Percentiles rank a stretch among this genome's conserved stretches.
Conservation (phyloP, 352 stramenopile genomes). For the Phytophthora rubi region DNA sequence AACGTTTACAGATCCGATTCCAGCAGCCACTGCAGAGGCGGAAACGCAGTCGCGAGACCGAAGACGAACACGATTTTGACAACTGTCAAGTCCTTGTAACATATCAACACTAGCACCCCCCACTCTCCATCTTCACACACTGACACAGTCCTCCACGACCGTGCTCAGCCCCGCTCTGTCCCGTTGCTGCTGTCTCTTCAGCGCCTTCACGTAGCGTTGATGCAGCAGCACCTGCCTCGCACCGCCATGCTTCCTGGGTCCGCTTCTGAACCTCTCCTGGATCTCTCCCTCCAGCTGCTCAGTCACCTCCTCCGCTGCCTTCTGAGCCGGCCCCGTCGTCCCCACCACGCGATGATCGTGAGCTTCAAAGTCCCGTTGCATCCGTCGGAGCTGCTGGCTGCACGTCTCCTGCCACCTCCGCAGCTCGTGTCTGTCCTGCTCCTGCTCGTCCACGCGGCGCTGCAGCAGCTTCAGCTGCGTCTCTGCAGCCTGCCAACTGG, state of each 20-base stretch:
- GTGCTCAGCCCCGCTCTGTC: constrained; percentile 7
- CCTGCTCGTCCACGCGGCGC: constrained; percentile 5
- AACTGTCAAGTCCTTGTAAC: too few species aligned
- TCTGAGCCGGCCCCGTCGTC: not conserved
- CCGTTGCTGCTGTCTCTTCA: constrained; percentile 27
- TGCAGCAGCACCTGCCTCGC: constrained; percentile 22
- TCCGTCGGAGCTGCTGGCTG: constrained; percentile 16
- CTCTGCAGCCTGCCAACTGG: constrained; percentile 10
- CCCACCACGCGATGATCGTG: constrained; percentile 15
- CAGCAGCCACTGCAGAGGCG: not conserved
- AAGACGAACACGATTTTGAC: constrained; percentile 2
- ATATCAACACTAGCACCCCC: too few species aligned
- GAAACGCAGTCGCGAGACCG: not conserved
- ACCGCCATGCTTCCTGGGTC: constrained; percentile 4
- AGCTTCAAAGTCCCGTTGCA: constrained; percentile 17
- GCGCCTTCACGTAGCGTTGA: constrained; percentile 18
- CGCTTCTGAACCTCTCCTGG: not conserved
- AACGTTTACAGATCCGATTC: constrained; percentile 8
- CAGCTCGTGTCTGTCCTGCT: constrained; percentile 8
- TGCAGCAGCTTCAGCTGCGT: constrained; percentile 9
- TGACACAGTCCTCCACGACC: constrained; percentile 1
- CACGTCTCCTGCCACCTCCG: constrained; percentile 9
- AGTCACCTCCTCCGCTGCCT: too few species aligned
- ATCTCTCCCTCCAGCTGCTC: not conserved
- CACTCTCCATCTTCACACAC: not conserved